Base-by-base conservation (phyloP, 805 yeast genomes). In the Sugiyamaella marilandica region DNA sequence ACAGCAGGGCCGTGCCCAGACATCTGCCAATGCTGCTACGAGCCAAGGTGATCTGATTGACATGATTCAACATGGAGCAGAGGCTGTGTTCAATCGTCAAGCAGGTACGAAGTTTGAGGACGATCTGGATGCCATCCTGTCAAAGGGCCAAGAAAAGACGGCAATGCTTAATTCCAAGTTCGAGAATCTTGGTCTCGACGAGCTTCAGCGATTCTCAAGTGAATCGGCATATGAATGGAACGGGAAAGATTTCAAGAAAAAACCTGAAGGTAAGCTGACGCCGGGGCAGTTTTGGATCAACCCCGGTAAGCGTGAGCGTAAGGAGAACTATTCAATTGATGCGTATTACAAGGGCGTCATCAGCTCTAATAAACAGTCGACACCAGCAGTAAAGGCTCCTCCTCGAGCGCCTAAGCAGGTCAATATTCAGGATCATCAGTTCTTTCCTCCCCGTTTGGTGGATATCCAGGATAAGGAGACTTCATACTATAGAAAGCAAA, bases 41-140 rank as follows among this genome's bases (percentile, higher is more conserved):
- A 59, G 68, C 18, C 87, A 87, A 64, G 51, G 54, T 32, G 98
- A 91, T 64, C 79, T 92, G 62, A 72, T 92, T 21, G 88, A 86
- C 47, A 94, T 94, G 98, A 92, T 92, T 68, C 98, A 92, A 69
- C 96, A 85, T 69, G 99, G 99, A 54, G 99, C 99, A 1, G 84
- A 85, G 65, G 81, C 83, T 44, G 91, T 94, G 16, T 85, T 94
- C 67, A 92, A 87, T 56, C 69, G 76, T 19, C 62, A 67, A 10
- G 39, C 66, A 66, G 66, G 69, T 66, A 48, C 57, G 3, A 55
- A 39, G 63, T 61, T 59, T n/a, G 82, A 80, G 51, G 84, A 80
- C 50, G 96, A 92, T 66, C 87, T 92, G 56, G 98, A 92, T 50
- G 84, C 77, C 0, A 88, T 94, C 62, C 75, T 94, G 60, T 77